Evolutionary conservation across 2,329 filamentous ascomycete species (phyloP), one percentile per base, ranked within the genome.

Genomic region (Lachnellula cervina): DNA sequence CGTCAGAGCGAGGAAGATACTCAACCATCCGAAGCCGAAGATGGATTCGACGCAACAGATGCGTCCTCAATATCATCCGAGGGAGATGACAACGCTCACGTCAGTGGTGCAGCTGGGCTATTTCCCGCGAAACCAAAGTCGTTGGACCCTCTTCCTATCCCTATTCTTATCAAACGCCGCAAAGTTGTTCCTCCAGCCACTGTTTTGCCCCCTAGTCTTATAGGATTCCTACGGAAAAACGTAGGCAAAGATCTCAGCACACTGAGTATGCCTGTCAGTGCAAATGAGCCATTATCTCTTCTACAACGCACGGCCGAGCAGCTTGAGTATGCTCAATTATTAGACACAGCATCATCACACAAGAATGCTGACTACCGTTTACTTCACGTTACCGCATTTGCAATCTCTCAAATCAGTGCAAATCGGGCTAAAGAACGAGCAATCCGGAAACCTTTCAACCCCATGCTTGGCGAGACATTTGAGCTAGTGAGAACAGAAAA

Each of bases 221-320:
- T 99, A 62, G 89, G 90, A 0, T 96, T 97, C 70, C 80, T 97
- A 34, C 86, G 94, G 63, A 99, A 97, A 73, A 99, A 99, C 65
- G 94, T 97, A 9, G 94, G 94, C 68, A 99, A 99, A 72, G 94
- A 99, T 72, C 77, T 99, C 49, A 96, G 90, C 58, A 95, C 91
- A 2, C 96, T 99, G 62, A 92, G 90, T 48, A 97, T 97, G 93
- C 94, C 94, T 0, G 94, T 97, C 1, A 96, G 93, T 4, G 87
- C 93, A 23, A 99, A 99, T 71, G 94, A 99, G 70, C 94, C 94
- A 0, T 83, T 86, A 1, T 97, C 93, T 0, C 75, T 96, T 11
- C 78, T 97, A 5, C 94, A 99, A 71, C 87, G 93, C 58, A 81
- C 92, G 4, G 88, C 93, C 0, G 94, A 99, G 72, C 88, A 93